phyloP scores from a whole-genome alignment of 148 eudicot species.

The Vaccinium darrowii region DNA sequence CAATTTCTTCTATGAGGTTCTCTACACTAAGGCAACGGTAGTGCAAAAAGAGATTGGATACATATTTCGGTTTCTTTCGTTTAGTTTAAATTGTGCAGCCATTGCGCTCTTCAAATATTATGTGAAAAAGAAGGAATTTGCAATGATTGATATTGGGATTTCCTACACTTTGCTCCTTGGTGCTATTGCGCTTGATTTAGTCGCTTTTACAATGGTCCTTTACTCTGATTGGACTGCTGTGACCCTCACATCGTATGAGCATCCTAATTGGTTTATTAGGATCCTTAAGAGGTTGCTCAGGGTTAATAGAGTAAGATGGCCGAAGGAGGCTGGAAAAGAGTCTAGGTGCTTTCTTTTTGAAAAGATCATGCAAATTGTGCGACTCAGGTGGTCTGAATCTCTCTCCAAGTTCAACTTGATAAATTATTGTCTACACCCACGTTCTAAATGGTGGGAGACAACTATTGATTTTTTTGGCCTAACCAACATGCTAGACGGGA shows the following conservation, averaged over 20 bases:
- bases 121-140: constrained; percentile 9
- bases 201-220: constrained; percentile 34
- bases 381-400: constrained; percentile 38
- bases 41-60: constrained; percentile 28
- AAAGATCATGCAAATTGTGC: constrained; percentile 4
- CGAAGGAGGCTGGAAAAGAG: background rate
- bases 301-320: constrained; percentile 8
- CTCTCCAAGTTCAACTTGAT: constrained; percentile 31
- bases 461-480: constrained; percentile 24
- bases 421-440: constrained; percentile 25
- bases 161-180: constrained; percentile 31
- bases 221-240: constrained; percentile 39
- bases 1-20: constrained; percentile 31
- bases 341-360: background rate
- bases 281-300: background rate
- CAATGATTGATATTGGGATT: constrained; percentile 23
- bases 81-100: constrained; percentile 15
- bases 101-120: constrained; percentile 18
- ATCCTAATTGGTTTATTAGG: background rate
- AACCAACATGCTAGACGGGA: constrained; percentile 23
- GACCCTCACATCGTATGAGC: constrained; percentile 8
- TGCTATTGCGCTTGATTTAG: constrained; percentile 40
- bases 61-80: constrained; percentile 23
- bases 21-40: constrained; percentile 43
- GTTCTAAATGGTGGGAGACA: constrained; percentile 6